Evolutionary conservation across 2,329 filamentous ascomycete species (phyloP), one percentile per base, ranked within the genome.

Genomic region (Claviceps monticola): DNA sequence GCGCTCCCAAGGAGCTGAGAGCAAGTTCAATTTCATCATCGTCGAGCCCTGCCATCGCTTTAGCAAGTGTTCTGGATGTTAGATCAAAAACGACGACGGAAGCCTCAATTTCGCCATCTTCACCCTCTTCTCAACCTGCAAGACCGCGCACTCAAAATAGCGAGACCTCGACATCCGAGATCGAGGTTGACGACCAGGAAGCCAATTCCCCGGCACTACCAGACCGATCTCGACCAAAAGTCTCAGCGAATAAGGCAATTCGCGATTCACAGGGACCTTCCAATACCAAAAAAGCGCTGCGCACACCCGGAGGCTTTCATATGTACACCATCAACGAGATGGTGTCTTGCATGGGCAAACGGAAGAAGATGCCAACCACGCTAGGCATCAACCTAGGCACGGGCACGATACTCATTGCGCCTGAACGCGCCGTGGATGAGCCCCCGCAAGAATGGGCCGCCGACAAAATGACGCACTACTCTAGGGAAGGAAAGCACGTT

Each of bases 281-380:
- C 4, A 49, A 17, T 21, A 2, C 16, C 42, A 46, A 49, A 38
- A 74, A 79, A 37, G 73, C 73, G 16, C 70, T 71, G 39, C 65
- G 66, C 34, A 83, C 84, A 2, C 86, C 87, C 5, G 86, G 87
- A 17, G 88, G 87, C 2, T 97, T 90, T 63, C 90, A 94, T 63
- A 75, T 97, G 66, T 97, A 96, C 70, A 96, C 95, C 61, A 90
- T 97, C 61, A 95, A 90, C 64, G 91, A 97, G 69, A 95, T 95
- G 86, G 81, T 95, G 4, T 91, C 89, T n/a, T 82, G 93, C 45
- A 90, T 95, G 81, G 91, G 91, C 52, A 95, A 95, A 72, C 85
- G 87, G 62, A 95, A 95, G 74, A 97, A 97, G 71, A 93, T 96
- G 87, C 89, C 91, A 1, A 95, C 89, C n/a, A 95, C 88, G 0